A percentile compares a stretch with the other conserved stretches of the same genome.
Conservation (phyloP, 2,329 filamentous ascomycete species). For the Hypomyces perniciosus region DNA sequence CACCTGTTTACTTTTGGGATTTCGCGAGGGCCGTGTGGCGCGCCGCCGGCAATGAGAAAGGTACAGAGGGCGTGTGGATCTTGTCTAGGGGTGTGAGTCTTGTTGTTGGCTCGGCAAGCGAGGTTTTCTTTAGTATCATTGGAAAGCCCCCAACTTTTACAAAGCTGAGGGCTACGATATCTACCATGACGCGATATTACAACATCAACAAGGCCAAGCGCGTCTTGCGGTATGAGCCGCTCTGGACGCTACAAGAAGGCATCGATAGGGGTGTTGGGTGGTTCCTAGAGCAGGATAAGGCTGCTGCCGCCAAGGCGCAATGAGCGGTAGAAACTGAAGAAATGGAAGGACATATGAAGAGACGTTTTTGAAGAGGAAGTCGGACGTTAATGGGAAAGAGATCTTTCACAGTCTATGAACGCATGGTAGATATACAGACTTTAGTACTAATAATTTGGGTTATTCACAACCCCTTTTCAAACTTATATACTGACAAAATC, state of each 20-base stretch:
- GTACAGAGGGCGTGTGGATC: slow-evolving; percentile 49
- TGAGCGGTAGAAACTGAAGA: neutral
- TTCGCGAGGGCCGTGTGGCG: slow-evolving; percentile 74
- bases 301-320: slow-evolving; percentile 20
- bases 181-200: slow-evolving; percentile 72
- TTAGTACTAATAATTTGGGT: no score
- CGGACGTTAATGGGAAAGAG: no score
- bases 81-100: slow-evolving; percentile 48
- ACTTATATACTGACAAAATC: no score
- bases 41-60: slow-evolving; percentile 47
- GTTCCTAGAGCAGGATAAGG: slow-evolving; percentile 47
- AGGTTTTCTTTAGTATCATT: slow-evolving; percentile 44
- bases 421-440: no score
- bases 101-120: slow-evolving; percentile 46
- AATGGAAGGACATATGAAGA: neutral
- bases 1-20: slow-evolving; percentile 88
- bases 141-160: slow-evolving; percentile 52
- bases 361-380: neutral
- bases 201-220: slow-evolving; percentile 69
- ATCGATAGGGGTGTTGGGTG: slow-evolving; percentile 48
- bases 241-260: slow-evolving; percentile 62
- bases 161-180: slow-evolving; percentile 56
- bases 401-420: no score
- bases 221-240: slow-evolving; percentile 62
- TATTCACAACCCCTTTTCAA: no score